A percentile compares a stretch with the other conserved stretches of the same genome.
Conservation (phyloP, 2,329 filamentous ascomycete genomes). For the Epichloe gansuensis region DNA sequence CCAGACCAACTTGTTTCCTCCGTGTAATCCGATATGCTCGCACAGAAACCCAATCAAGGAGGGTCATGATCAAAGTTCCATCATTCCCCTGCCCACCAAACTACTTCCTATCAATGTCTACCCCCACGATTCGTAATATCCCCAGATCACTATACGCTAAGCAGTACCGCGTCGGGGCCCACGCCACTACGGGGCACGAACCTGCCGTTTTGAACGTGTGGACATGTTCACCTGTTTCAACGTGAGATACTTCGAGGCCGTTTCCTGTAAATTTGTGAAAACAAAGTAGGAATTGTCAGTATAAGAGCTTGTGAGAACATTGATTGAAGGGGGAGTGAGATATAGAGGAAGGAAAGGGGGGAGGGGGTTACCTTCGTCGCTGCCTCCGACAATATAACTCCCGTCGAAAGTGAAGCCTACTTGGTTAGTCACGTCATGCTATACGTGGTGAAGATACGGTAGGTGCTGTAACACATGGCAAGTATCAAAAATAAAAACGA, state of each 20-base stretch:
- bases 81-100: not conserved
- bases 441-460: no score
- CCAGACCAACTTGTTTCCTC: no score
- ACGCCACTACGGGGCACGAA: slow-evolving; percentile 54
- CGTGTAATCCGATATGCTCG: not conserved
- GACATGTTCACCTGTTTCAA: slow-evolving; percentile 60
- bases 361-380: slow-evolving; percentile 47
- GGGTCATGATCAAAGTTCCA: not conserved
- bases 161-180: slow-evolving; percentile 64
- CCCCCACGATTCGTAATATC: slow-evolving; percentile 54
- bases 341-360: not conserved
- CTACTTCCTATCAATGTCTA: slow-evolving; percentile 33
- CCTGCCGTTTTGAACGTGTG: slow-evolving; percentile 57
- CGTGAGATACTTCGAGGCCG: slow-evolving; percentile 57
- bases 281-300: not conserved
- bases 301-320: no score
- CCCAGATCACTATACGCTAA: slow-evolving; percentile 62
- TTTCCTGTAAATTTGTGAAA: slow-evolving; percentile 25
- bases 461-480: not conserved
- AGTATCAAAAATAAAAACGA: not conserved
- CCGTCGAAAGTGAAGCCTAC: slow-evolving; percentile 67
- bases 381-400: slow-evolving; percentile 59
- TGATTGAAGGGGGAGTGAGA: not conserved
- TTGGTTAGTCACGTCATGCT: not conserved
- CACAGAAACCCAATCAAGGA: not conserved